Base-by-base conservation (phyloP, 352 stramenopile genomes). In the Pythium angustatum region DNA sequence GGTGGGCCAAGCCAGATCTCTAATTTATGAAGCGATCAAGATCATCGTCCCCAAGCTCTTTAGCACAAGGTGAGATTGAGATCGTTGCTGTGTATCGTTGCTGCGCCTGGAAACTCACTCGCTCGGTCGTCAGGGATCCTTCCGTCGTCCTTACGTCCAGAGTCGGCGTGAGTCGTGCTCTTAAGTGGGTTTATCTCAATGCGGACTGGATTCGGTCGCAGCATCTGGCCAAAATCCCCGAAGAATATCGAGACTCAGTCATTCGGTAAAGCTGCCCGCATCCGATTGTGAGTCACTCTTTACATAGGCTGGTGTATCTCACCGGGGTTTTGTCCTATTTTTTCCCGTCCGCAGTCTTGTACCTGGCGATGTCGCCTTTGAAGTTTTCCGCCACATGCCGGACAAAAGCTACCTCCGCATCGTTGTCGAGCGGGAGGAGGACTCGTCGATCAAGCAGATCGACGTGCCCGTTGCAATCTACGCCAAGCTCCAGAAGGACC, bases 141-240 rank as follows among this genome's bases (percentile, higher is more conserved):
- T 69, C 75, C 21, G 79, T 88, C 57, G 73, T 94, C 2, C 70
- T 96, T 9, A 83, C 78, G 3, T 90, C 85, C 47, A 77, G 77
- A 22, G 84, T 77, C 48, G 78, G 77, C 47, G 71, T 88, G 36
- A 96, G 81, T 65, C 85, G 82, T 31, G 83, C 83, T 12, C 66
- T 94, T n/a, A 93, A 94, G 54, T 96, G 87, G 87, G 87, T 94
- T 1, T 94, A 91, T 55, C 45, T 96, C 11, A 96, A 96, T 45
- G 85, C 87, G 3, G 79, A 90, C 27, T 96, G 87, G 87, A 94
- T 96, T 65, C 82, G 87, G 11, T 76, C 70, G 14, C 85, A 91
- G 59, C 76, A 77, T 22, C 66, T 96, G 2, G 66, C 76, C 21
- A 64, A 68, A n/a, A 63, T 93, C 44, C 66, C 74, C 40, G 69